These are phyloP conservation scores for Fusarium scirpi DNA, from an alignment of 2,329 filamentous ascomycete species.

Conservation along the genomic window DNA sequence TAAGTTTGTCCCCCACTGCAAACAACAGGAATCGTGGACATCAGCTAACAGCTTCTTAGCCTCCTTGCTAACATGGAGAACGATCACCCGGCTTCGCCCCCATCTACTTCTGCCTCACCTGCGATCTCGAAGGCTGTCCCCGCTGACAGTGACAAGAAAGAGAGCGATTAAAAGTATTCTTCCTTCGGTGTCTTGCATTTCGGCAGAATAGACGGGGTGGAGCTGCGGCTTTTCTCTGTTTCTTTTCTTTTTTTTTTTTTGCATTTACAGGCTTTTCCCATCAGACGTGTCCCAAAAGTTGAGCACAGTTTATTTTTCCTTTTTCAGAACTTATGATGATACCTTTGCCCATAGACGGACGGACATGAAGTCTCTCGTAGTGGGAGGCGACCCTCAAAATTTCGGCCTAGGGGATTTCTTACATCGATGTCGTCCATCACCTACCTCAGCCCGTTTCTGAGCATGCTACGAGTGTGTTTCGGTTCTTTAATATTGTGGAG, in stretches of 20 bases:
- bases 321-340: constrained; percentile 62
- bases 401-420: constrained; percentile 48
- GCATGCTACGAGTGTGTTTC: constrained; percentile 46
- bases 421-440: constrained; percentile 50
- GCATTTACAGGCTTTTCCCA: constrained; percentile 62
- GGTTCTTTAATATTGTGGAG: constrained; percentile 48
- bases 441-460: constrained; percentile 42
- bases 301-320: constrained; percentile 52
- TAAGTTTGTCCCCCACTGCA: constrained; percentile 60
- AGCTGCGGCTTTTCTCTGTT: constrained; percentile 45
- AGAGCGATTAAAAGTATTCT: constrained; percentile 56
- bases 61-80: constrained; percentile 71
- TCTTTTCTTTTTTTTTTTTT: constrained; percentile 53
- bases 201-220: constrained; percentile 64
- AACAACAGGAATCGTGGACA: not conserved
- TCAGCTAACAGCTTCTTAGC: constrained; percentile 51
- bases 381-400: constrained; percentile 46
- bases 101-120: constrained; percentile 75
- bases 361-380: constrained; percentile 51
- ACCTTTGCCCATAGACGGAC: constrained; percentile 62
- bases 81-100: constrained; percentile 75
- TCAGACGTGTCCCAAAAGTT: constrained; percentile 62
- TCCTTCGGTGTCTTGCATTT: constrained; percentile 60
- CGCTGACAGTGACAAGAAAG: constrained; percentile 65
- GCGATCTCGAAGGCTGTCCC: constrained; percentile 72